Evolutionary conservation across 75 land plant genomes (phyloP).

Genomic region (Ceratopteris richardii): DNA sequence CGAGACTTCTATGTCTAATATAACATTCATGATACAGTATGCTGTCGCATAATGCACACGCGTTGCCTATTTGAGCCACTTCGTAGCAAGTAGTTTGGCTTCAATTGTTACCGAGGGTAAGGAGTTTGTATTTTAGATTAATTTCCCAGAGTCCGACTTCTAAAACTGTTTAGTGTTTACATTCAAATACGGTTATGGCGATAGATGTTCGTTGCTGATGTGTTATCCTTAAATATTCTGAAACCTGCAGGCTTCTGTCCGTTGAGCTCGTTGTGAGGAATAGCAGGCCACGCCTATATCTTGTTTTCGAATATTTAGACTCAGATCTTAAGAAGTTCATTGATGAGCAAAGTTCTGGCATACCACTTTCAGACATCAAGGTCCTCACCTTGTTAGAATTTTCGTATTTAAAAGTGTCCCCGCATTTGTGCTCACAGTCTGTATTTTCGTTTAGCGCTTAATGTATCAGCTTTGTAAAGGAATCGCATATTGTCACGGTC

Average conservation of each 20-base stretch:
- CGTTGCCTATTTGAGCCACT: too few species aligned
- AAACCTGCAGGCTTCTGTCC: conserved; percentile 19
- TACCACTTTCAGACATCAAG: neutral
- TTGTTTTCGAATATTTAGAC: conserved; percentile 37
- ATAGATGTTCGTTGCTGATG: neutral
- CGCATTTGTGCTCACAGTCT: neutral
- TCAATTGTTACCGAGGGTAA: too few species aligned
- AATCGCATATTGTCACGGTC: conserved; percentile 36
- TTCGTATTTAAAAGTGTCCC: neutral
- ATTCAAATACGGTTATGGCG: too few species aligned
- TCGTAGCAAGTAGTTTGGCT: too few species aligned
- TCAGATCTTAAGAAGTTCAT: conserved; percentile 36
- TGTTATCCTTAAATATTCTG: too few species aligned
- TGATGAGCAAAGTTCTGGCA: conserved; percentile 14
- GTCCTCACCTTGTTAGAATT: neutral
- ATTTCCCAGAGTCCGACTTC: too few species aligned
- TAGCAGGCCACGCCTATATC: conserved; percentile 17
- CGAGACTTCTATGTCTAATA: too few species aligned
- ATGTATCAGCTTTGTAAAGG: conserved; percentile 46
- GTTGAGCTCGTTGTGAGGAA: conserved; percentile 21
- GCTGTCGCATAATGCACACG: too few species aligned
- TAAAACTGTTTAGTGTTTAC: too few species aligned
- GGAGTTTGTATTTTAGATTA: too few species aligned
- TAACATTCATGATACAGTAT: too few species aligned
- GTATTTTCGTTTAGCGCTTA: conserved; percentile 15